Conservation (phyloP, 352 stramenopile genomes). For the Pythium oligandrum region DNA sequence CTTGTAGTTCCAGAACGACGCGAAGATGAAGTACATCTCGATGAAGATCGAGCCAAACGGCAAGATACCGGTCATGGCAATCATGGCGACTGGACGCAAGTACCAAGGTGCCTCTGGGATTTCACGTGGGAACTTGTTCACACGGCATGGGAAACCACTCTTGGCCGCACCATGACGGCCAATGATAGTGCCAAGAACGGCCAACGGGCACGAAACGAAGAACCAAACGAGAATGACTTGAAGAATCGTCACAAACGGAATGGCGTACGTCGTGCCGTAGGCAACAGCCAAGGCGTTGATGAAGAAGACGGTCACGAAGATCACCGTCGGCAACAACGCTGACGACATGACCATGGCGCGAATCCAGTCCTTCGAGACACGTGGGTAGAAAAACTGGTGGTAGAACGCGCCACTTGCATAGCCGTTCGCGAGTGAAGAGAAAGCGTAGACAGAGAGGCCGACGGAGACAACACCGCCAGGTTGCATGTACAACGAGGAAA, state of each 20-base stretch:
- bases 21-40: conserved; percentile 99
- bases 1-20: conserved; percentile 99
- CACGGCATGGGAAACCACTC: conserved; percentile 83
- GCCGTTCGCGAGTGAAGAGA: conserved; percentile 89
- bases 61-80: conserved; percentile 94
- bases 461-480: conserved; percentile 93
- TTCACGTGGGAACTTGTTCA: conserved; percentile 96
- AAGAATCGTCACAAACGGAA: conserved; percentile 82
- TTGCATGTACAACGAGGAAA: conserved; percentile 95
- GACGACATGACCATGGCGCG: conserved; percentile 84
- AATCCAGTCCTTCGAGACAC: conserved; percentile 89
- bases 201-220: conserved; percentile 96
- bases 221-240: conserved; percentile 96
- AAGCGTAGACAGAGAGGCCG: conserved; percentile 93
- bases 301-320: conserved; percentile 85
- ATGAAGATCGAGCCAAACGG: conserved; percentile 99
- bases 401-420: conserved; percentile 89
- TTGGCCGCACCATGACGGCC: conserved; percentile 92
- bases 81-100: conserved; percentile 82
- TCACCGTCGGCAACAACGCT: conserved; percentile 62
- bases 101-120: conserved; percentile 79
- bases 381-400: conserved; percentile 90
- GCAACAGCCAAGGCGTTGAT: conserved; percentile 81
- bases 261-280: conserved; percentile 84
- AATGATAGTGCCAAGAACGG: conserved; percentile 95